phyloP scores from a whole-genome alignment of 2,329 filamentous ascomycete genomes.

The Stagonosporopsis rhizophila region DNA sequence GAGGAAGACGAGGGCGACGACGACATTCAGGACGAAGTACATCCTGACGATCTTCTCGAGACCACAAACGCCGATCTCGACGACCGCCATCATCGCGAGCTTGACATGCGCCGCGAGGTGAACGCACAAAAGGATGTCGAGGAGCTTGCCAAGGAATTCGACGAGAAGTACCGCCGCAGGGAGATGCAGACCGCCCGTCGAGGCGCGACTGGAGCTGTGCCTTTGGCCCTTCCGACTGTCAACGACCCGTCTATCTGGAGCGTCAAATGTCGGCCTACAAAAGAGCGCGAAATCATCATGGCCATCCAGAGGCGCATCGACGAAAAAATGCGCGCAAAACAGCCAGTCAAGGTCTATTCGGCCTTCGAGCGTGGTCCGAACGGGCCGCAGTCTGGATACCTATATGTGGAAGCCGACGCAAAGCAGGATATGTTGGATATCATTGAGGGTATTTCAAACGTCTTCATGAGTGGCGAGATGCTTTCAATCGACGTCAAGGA shows the following conservation, averaged over 20 bases:
- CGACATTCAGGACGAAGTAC: conserved; percentile 85
- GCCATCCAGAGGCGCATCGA: conserved; percentile 88
- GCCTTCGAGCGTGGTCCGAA: conserved; percentile 81
- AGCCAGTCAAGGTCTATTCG: conserved; percentile 83
- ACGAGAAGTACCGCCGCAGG: conserved; percentile 85
- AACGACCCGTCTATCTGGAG: conserved; percentile 97
- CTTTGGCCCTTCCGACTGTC: conserved; percentile 84
- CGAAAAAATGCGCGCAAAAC: conserved; percentile 77
- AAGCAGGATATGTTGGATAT: conserved; percentile 85
- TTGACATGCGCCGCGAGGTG: conserved; percentile 89
- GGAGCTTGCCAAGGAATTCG: conserved; percentile 81
- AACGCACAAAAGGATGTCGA: conserved; percentile 90
- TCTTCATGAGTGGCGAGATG: conserved; percentile 87
- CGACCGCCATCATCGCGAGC: conserved; percentile 89
- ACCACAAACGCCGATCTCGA: conserved; percentile 80
- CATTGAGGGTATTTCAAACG: conserved; percentile 83
- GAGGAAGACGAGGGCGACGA: conserved; percentile 85
- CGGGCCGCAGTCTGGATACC: conserved; percentile 89
- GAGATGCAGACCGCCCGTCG: conserved; percentile 43
- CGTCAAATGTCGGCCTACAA: conserved; percentile 90
- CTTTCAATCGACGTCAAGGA: conserved; percentile 93
- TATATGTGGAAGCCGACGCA: conserved; percentile 91
- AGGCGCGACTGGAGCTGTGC: conserved; percentile 41
- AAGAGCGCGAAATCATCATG: conserved; percentile 90
- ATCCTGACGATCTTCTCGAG: conserved; percentile 87